These are phyloP conservation scores for Tubosaeta brunneosetosa DNA, from an alignment of 768 basidiomycete genomes.

Conservation along the genomic window DNA sequence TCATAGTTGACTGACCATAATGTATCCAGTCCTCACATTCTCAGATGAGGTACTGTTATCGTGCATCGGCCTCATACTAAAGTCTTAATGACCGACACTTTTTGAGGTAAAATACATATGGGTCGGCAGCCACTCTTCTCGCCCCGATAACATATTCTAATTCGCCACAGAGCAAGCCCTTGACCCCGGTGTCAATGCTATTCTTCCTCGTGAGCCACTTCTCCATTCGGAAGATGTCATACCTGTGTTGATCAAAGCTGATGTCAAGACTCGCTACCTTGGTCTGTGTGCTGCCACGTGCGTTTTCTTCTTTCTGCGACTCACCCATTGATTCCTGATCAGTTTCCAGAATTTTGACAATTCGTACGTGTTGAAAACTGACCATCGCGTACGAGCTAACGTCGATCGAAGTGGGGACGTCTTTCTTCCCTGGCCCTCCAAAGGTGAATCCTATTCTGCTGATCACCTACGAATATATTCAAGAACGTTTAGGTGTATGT, in stretches of 20 bases:
- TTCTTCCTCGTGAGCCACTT: not conserved
- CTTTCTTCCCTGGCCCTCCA: conserved; percentile 9
- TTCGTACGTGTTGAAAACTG: not conserved
- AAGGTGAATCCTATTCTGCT: not conserved
- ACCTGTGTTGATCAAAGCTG: too few relatives aligned
- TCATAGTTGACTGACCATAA: not conserved
- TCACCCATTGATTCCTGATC: not conserved
- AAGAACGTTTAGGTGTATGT: conserved; percentile 4
- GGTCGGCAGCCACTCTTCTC: not conserved
- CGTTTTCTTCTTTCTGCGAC: not conserved
- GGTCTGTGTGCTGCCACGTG: not conserved
- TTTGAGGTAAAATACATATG: not conserved
- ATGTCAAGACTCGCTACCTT: not conserved
- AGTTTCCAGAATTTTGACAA: not conserved
- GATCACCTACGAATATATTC: not conserved
- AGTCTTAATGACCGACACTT: not conserved
- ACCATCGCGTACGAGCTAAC: not conserved
- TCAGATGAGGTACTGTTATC: not conserved
- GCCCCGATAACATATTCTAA: too few relatives aligned
- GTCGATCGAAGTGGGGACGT: conserved; percentile 5
- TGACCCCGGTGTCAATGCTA: not conserved
- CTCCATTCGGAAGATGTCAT: not conserved
- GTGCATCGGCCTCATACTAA: not conserved
- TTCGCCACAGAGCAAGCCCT: not conserved
- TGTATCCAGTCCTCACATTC: not conserved